A percentile compares a stretch with the other conserved stretches of the same genome.
These are phyloP conservation scores for Podospora pseudopauciseta DNA, from an alignment of 495 filamentous ascomycete genomes.

Conservation along the genomic window DNA sequence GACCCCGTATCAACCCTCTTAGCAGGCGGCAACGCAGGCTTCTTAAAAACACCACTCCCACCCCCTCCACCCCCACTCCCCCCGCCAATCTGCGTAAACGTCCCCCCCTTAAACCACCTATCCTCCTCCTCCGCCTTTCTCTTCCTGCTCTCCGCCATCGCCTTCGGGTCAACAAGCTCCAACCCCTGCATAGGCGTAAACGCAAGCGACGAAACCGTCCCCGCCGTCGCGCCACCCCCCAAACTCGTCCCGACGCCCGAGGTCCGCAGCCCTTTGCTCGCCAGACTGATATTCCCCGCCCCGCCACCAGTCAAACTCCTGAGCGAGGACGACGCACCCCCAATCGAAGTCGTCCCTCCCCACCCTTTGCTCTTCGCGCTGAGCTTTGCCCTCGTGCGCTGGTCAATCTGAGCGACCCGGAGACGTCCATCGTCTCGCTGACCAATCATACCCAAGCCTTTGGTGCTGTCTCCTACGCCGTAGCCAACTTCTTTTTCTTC, in stretches of 20 bases:
- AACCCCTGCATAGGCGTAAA: conserved; percentile 94
- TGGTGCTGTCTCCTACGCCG: conserved; percentile 78
- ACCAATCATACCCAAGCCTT: conserved; percentile 92
- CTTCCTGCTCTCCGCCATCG: conserved; percentile 78
- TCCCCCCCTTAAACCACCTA: conserved; percentile 91
- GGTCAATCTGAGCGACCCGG: conserved; percentile 83
- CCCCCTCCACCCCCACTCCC: conserved; percentile 12
- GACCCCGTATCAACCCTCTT: conserved; percentile 58
- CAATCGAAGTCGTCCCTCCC: conserved; percentile 69
- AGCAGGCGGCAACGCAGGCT: conserved; percentile 58
- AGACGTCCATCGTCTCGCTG: conserved; percentile 82
- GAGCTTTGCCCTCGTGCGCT: conserved; percentile 85
- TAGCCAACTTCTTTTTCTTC: conserved; percentile 95
- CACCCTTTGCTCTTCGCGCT: conserved; percentile 96
- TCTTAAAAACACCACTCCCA: conserved; percentile 43
- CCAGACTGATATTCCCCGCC: conserved; percentile 61
- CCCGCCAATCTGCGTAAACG: conserved; percentile 82
- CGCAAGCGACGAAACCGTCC: conserved; percentile 82
- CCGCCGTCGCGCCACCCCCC: conserved; percentile 45
- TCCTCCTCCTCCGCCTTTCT: conserved; percentile 92
- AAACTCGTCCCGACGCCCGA: conserved; percentile 71
- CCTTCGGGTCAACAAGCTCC: conserved; percentile 93
- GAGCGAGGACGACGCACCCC: conserved; percentile 70
- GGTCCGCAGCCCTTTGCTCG: conserved; percentile 67
- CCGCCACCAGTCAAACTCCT: conserved; percentile 66